Base-by-base conservation (phyloP, 192 early-diverging fungal genomes). In the Entophlyctis luteolus region DNA sequence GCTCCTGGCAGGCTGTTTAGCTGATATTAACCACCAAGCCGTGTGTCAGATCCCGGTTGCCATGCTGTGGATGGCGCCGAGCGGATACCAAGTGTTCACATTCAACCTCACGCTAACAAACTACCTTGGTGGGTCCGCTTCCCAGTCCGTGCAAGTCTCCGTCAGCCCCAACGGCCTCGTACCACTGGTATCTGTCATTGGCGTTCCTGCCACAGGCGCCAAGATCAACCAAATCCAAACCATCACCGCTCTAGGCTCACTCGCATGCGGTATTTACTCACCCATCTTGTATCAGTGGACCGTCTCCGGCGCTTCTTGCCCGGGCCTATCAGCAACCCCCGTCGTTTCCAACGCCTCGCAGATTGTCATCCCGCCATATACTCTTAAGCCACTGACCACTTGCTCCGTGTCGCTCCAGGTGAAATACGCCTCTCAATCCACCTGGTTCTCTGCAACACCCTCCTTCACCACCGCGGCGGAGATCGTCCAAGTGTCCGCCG, bases 181-280 rank as follows among this genome's bases (percentile, higher is more conserved):
- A 6, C 60, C 60, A 48, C 50, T 22, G 32, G 60, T 63, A 32
- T 50, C 60, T 33, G 27, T 63, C 28, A n/a, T n/a, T 18, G 47
- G 47, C 25, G 32, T 63, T 29, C 60, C 60, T 22, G 14, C 33
- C 48, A 32, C 42, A 27, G 50, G 50, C 36, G 60, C 47, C 14
- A 63, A 63, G 32, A 32, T 63, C 47, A 49, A 47, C 60, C 60
- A 63, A 34, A n/a, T 63, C 31, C 60, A 63, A 25, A 32, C 50
- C 35, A 28, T 63, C 1, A 22, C 48, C 6, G 60, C 60, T 25
- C 32, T 37, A 34, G 60, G 25, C 10, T 18, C 42, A 2, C 60
- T n/a, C 4, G 12, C 8, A 23, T 70, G 68, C 28, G 55, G 55
- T 27, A 49, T 62, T 4, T 27, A 10, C 29, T 50, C 68, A 14